These are phyloP conservation scores for Coniferiporia sulphurascens DNA, from an alignment of 1,284 basidiomycete species.

Conservation along the genomic window DNA sequence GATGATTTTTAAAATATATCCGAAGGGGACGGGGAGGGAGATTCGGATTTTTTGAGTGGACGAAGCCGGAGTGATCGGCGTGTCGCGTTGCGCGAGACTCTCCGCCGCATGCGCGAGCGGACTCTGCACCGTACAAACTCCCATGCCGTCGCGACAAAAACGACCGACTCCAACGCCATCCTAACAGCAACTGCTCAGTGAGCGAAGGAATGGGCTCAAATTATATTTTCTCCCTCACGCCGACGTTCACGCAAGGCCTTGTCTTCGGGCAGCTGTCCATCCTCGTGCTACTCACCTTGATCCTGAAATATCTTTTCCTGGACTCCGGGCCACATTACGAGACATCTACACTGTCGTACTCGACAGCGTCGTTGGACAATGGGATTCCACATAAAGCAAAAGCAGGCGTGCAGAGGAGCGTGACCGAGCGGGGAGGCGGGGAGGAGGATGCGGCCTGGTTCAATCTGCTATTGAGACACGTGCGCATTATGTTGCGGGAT, in stretches of 20 bases:
- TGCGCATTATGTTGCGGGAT: constrained; percentile 26
- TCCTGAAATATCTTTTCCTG: constrained; percentile 80
- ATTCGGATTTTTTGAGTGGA: neutral
- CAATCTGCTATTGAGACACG: constrained; percentile 65
- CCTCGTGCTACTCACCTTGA: constrained; percentile 57
- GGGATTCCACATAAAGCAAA: constrained; percentile 18
- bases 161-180: neutral
- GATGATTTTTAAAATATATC: no score
- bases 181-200: neutral
- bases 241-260: constrained; percentile 81
- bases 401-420: constrained; percentile 23
- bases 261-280: constrained; percentile 77
- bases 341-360: constrained; percentile 20
- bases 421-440: neutral
- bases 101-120: no score
- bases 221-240: constrained; percentile 67
- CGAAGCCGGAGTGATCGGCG: no score
- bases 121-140: neutral
- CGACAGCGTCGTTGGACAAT: constrained; percentile 9
- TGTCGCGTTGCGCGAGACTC: no score
- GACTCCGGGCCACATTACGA: constrained; percentile 53
- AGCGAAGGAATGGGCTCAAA: constrained; percentile 47
- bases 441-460: constrained; percentile 57
- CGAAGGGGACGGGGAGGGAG: neutral
- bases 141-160: neutral